A percentile compares a stretch with the other conserved stretches of the same genome.
Evolutionary conservation across 805 yeast species (phyloP).

Genomic region (Barnettozyma californica): DNA sequence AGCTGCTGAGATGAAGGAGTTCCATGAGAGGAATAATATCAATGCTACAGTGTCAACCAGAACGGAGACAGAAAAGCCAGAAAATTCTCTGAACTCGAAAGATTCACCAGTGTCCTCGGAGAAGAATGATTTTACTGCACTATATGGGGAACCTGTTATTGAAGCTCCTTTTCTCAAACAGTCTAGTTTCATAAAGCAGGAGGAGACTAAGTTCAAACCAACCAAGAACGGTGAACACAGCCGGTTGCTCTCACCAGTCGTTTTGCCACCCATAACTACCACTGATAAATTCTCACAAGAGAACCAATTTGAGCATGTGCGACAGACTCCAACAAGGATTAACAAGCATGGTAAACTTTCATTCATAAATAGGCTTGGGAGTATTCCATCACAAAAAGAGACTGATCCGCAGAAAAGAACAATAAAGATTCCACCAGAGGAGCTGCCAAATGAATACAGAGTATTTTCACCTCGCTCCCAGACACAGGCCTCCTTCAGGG

Average conservation of each 20-base stretch:
- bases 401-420: background rate
- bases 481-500: background rate
- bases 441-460: background rate
- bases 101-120: background rate
- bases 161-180: background rate
- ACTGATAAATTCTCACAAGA: background rate
- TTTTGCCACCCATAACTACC: background rate
- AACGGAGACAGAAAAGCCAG: background rate
- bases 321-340: background rate
- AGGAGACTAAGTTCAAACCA: background rate
- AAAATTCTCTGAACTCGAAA: background rate
- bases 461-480: background rate
- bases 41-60: background rate
- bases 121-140: background rate
- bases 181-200: background rate
- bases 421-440: background rate
- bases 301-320: background rate
- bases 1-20: slow-evolving; percentile 12
- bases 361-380: background rate
- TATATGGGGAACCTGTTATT: background rate
- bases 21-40: slow-evolving; percentile 1
- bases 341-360: background rate
- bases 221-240: too few species aligned
- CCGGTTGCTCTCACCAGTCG: background rate
- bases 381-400: background rate